Conservation (phyloP, 1,284 basidiomycete species). For the Cryptococcus floricola region DNA sequence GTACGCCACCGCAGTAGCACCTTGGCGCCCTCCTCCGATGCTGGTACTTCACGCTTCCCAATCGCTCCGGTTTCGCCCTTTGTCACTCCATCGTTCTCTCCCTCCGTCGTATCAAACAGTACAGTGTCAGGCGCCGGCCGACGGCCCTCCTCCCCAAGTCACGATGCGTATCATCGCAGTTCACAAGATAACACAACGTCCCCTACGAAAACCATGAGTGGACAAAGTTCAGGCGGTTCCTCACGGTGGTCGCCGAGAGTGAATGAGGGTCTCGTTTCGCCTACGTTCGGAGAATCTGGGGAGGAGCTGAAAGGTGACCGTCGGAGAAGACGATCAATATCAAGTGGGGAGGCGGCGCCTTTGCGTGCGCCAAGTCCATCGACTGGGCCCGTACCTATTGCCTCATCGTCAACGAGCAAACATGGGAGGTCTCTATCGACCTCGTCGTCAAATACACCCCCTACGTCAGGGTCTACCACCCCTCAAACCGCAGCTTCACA, state of each 20-base stretch:
- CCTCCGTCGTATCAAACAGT: constrained; percentile 23
- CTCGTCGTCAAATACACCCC: constrained; percentile 2
- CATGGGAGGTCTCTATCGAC: neutral
- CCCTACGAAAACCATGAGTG: too few species aligned
- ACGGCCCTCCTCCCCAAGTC: constrained; percentile 17
- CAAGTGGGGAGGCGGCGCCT: neutral
- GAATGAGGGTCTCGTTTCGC: too few species aligned
- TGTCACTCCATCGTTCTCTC: constrained; percentile 42
- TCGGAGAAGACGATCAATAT: neutral
- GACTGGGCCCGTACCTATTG: neutral
- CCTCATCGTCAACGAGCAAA: neutral
- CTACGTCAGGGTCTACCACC: neutral
- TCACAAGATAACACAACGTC: constrained; percentile 6
- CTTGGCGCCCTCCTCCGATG: constrained; percentile 9
- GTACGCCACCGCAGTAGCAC: constrained; percentile 8
- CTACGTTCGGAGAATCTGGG: too few species aligned
- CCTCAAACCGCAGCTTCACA: too few species aligned
- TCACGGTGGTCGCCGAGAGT: too few species aligned
- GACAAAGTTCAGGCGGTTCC: too few species aligned
- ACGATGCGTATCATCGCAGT: constrained; percentile 10
- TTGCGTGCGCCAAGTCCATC: neutral
- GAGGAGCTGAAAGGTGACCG: neutral
- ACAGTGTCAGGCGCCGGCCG: constrained; percentile 3
- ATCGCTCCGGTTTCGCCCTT: constrained; percentile 41
- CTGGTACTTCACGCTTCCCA: constrained; percentile 26